Evolutionary conservation across 805 yeast genomes (phyloP), one percentile per base, ranked within the genome.

Genomic region (Saccharomyces jurei): DNA sequence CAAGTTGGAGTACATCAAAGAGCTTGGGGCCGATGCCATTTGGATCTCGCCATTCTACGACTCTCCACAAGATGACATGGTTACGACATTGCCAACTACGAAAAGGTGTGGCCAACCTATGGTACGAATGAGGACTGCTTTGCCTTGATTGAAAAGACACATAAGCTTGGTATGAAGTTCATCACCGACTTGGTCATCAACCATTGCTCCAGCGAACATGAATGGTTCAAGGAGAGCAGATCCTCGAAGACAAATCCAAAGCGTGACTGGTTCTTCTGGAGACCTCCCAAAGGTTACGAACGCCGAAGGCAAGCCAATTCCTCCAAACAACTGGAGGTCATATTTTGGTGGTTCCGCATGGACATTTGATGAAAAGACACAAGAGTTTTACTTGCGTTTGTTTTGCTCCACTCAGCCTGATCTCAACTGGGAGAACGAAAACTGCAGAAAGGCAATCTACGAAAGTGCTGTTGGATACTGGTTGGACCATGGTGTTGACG

Each of bases 211-310:
- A 63, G 72, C 46, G 77, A 77, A 63, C 84, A 81, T 65, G 71
- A 67, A 49, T 81, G 85, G 84, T 81, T 81, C 70, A 69, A 78
- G 63, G 82, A 81, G 63, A 77, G 82, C 8, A 66, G 80, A 51
- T 71, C 78, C 9, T 76, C 81, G n/a, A 74, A 71, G 60, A 67
- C 73, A 52, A 79, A 77, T 63, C 77, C 82, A 8, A 80, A 81
- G 68, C 74, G 84, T 64, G 83, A 81, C 66, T 81, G 84, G 83
- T 80, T 79, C 67, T 71, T 78, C 56, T 81, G 86, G 85, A 77
- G 73, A 60, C 76, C 73, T 60, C 77, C 78, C 29, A 74, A 81
- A 32, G 60, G 58, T 9, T 76, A 71, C 63, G 81, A n/a, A 77
- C 56, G 68, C 64, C 28, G 61, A 73, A 14, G 83, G 84, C 26